Conservation (phyloP, 2,329 filamentous ascomycete species). For the Lasiodiplodia sp. region DNA sequence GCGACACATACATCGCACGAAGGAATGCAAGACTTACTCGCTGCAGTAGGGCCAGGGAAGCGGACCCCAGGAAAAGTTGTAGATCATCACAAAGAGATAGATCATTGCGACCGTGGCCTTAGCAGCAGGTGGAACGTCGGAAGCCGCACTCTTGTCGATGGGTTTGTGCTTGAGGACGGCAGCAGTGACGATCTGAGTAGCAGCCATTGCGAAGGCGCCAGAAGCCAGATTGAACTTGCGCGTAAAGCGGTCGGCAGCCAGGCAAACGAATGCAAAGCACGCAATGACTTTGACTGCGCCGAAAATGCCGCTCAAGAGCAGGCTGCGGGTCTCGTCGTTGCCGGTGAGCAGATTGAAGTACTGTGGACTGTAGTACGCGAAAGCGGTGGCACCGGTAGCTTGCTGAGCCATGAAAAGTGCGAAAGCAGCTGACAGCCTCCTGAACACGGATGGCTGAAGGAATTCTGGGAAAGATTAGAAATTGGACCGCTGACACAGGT, state of each 20-base stretch:
- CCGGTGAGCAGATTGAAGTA: constrained; percentile 62
- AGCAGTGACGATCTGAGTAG: constrained; percentile 43
- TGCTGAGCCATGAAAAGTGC: constrained; percentile 61
- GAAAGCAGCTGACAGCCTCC: constrained; percentile 53
- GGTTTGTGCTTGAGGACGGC: constrained; percentile 41
- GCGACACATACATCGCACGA: neutral
- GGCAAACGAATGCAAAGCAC: constrained; percentile 61
- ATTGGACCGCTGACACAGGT: neutral
- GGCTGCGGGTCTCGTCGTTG: constrained; percentile 49
- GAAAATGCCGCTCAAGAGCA: constrained; percentile 62
- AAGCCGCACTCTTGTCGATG: constrained; percentile 33
- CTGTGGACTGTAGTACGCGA: constrained; percentile 64
- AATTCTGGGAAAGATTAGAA: constrained; percentile 46
- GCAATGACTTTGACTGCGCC: constrained; percentile 63
- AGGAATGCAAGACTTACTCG: constrained; percentile 42
- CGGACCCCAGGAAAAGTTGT: constrained; percentile 62
- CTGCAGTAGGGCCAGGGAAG: constrained; percentile 61
- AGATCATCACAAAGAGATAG: constrained; percentile 63
- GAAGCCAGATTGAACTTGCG: constrained; percentile 47
- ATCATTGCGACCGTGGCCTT: constrained; percentile 62
- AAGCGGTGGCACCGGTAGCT: constrained; percentile 62
- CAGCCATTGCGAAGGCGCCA: constrained; percentile 45
- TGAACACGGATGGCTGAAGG: constrained; percentile 54
- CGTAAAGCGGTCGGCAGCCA: constrained; percentile 59
- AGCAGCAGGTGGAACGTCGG: constrained; percentile 45